These are phyloP conservation scores for Tuber borchii DNA, from an alignment of 495 filamentous ascomycete genomes.

Conservation along the genomic window DNA sequence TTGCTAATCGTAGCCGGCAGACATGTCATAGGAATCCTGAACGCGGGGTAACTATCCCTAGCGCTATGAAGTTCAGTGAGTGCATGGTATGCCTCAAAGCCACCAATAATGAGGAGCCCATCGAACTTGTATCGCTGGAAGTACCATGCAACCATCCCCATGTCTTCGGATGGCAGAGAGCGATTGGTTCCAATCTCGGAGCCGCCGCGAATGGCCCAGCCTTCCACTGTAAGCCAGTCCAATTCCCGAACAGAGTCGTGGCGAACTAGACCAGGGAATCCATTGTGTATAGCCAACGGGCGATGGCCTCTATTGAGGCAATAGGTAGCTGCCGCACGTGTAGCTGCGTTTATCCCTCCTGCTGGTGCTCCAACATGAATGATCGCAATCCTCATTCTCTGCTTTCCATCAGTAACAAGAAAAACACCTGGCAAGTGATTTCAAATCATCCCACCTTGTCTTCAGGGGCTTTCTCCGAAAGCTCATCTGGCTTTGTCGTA, in stretches of 20 bases:
- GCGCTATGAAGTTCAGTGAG: slow-evolving; percentile 78
- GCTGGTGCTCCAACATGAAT: slow-evolving; percentile 96
- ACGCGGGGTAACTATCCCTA: slow-evolving; percentile 66
- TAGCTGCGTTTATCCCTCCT: slow-evolving; percentile 98
- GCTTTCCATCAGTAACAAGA: slow-evolving; percentile 1
- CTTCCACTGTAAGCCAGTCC: slow-evolving; percentile 86
- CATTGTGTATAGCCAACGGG: slow-evolving; percentile 88
- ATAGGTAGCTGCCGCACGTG: slow-evolving; percentile 91
- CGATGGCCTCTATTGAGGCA: slow-evolving; percentile 89
- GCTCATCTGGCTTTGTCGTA: slow-evolving; percentile 68
- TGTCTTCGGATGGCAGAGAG: slow-evolving; percentile 72
- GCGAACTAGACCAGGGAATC: slow-evolving; percentile 87
- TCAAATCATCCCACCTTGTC: slow-evolving; percentile 56
- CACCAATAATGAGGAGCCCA: slow-evolving; percentile 84
- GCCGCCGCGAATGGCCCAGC: slow-evolving; percentile 92
- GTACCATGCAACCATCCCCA: slow-evolving; percentile 72
- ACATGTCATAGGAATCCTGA: slow-evolving; percentile 88
- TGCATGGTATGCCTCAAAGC: slow-evolving; percentile 94
- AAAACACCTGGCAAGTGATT: neutral
- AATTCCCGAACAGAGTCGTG: slow-evolving; percentile 87
- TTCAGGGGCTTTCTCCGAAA: slow-evolving; percentile 56
- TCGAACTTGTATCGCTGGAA: slow-evolving; percentile 85
- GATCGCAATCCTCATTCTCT: slow-evolving; percentile 89
- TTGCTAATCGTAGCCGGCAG: slow-evolving; percentile 97
- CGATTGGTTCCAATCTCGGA: slow-evolving; percentile 98